These are phyloP conservation scores for Dactylellina parvicollis DNA, from an alignment of 2,329 filamentous ascomycete genomes.

Conservation along the genomic window DNA sequence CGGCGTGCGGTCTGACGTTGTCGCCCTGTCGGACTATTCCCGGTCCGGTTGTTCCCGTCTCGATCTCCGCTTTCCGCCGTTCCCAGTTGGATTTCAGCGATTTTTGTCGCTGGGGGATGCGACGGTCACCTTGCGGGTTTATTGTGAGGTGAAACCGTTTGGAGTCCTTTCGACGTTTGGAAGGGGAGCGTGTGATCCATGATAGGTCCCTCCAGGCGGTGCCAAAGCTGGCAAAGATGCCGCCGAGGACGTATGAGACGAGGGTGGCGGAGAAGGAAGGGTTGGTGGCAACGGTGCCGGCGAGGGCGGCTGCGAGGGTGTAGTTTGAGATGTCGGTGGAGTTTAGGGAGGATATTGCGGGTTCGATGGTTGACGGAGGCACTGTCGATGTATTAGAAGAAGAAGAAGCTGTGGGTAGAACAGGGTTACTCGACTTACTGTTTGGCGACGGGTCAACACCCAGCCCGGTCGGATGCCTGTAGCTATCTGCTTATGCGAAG, in stretches of 20 bases:
- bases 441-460: slow-evolving; percentile 28
- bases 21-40: slow-evolving; percentile 29
- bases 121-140: slow-evolving; percentile 28
- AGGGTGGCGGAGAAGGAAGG: slow-evolving; percentile 31
- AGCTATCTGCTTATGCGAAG: too few relatives aligned
- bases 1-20: slow-evolving; percentile 6
- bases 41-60: neutral
- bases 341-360: slow-evolving; percentile 5
- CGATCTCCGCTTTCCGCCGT: slow-evolving; percentile 5
- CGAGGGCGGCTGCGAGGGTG: slow-evolving; percentile 43
- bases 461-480: too few relatives aligned
- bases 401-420: neutral
- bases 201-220: slow-evolving; percentile 22
- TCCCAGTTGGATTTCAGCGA: slow-evolving; percentile 41
- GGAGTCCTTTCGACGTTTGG: slow-evolving; percentile 21
- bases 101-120: slow-evolving; percentile 20
- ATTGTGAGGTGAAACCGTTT: slow-evolving; percentile 32
- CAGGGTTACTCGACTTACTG: slow-evolving; percentile 22
- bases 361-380: slow-evolving; percentile 34
- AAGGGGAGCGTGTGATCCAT: slow-evolving; percentile 28
- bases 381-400: slow-evolving; percentile 8
- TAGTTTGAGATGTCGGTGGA: slow-evolving; percentile 38
- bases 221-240: slow-evolving; percentile 51
- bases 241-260: slow-evolving; percentile 44
- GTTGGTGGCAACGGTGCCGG: slow-evolving; percentile 38